phyloP scores from a whole-genome alignment of 2,329 filamentous ascomycete species.

The Cercospora berteroae region DNA sequence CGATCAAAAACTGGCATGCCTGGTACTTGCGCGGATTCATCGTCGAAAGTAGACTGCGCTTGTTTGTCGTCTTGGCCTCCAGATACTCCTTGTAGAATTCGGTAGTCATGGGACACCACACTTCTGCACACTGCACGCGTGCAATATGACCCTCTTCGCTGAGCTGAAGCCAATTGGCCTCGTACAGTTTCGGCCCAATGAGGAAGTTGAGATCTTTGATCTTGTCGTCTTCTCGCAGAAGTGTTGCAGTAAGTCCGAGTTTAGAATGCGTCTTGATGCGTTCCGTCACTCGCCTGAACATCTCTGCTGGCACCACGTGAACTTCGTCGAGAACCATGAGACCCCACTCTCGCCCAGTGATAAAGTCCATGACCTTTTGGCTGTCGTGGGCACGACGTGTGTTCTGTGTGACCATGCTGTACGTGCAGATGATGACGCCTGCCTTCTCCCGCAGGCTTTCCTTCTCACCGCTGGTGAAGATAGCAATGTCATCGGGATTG shows the following conservation, averaged over 20 bases:
- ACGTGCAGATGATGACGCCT: constrained; percentile 95
- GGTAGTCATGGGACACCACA: constrained; percentile 99
- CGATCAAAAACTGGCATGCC: constrained; percentile 95
- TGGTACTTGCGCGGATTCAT: constrained; percentile 99
- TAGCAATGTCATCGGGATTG: constrained; percentile 84
- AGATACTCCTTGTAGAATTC: constrained; percentile 98
- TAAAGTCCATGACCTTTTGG: constrained; percentile 95
- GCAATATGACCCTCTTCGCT: constrained; percentile 96
- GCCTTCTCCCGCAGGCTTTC: constrained; percentile 81
- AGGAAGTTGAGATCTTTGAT: constrained; percentile 96
- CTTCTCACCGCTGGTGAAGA: constrained; percentile 94
- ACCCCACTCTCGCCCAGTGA: constrained; percentile 88
- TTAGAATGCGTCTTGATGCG: constrained; percentile 94
- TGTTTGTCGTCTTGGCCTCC: constrained; percentile 60
- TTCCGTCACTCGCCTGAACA: constrained; percentile 91
- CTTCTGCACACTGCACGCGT: constrained; percentile 94
- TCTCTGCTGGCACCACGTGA: constrained; percentile 93
- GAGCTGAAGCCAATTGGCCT: constrained; percentile 99
- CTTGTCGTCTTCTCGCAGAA: constrained; percentile 96
- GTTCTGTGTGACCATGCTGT: constrained; percentile 96
- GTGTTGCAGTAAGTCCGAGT: constrained; percentile 86
- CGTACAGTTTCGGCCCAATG: constrained; percentile 95
- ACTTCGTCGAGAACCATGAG: constrained; percentile 97
- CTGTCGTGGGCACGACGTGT: constrained; percentile 86
- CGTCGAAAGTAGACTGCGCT: constrained; percentile 73